A percentile compares a stretch with the other conserved stretches of the same genome.
Conservation (phyloP, 768 basidiomycete genomes). For the Agrocybe praecox region DNA sequence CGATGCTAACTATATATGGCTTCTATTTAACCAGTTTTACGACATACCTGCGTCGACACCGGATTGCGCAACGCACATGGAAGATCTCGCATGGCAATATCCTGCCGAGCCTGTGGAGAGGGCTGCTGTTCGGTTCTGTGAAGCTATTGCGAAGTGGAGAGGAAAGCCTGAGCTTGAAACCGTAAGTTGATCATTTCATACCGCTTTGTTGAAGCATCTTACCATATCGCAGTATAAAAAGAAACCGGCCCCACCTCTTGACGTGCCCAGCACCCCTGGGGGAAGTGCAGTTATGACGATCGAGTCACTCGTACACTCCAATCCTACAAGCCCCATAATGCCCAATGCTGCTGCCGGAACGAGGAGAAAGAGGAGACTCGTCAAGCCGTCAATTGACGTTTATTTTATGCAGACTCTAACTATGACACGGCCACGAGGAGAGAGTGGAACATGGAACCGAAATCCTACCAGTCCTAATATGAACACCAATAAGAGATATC, state of each 20-base stretch:
- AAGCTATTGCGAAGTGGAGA: conserved; percentile 81
- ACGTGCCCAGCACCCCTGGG: conserved; percentile 26
- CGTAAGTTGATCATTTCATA: conserved; percentile 37
- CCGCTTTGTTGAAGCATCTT: conserved; percentile 16
- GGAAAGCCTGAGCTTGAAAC: conserved; percentile 86
- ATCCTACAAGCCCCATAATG: conserved; percentile 58
- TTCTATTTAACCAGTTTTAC: conserved; percentile 61
- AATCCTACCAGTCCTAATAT: not conserved
- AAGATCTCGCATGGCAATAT: conserved; percentile 76
- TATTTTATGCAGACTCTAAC: conserved; percentile 41
- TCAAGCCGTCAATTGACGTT: conserved; percentile 46
- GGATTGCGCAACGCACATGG: conserved; percentile 80
- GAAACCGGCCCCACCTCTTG: conserved; percentile 33
- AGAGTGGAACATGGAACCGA: conserved; percentile 5
- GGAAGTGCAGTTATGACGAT: conserved; percentile 51
- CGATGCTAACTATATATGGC: not conserved
- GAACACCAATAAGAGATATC: conserved; percentile 19
- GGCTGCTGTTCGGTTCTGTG: conserved; percentile 76
- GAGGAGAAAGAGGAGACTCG: conserved; percentile 16
- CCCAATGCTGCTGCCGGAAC: conserved; percentile 20
- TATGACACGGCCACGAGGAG: not conserved
- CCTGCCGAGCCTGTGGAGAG: conserved; percentile 84
- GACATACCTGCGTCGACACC: conserved; percentile 72
- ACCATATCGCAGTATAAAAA: conserved; percentile 56
- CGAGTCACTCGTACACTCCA: conserved; percentile 71